Percentiles rank a stretch among this genome's conserved stretches.
Conservation (phyloP, 371 early-diverging fungal species). For the Mortierella sp. region DNA sequence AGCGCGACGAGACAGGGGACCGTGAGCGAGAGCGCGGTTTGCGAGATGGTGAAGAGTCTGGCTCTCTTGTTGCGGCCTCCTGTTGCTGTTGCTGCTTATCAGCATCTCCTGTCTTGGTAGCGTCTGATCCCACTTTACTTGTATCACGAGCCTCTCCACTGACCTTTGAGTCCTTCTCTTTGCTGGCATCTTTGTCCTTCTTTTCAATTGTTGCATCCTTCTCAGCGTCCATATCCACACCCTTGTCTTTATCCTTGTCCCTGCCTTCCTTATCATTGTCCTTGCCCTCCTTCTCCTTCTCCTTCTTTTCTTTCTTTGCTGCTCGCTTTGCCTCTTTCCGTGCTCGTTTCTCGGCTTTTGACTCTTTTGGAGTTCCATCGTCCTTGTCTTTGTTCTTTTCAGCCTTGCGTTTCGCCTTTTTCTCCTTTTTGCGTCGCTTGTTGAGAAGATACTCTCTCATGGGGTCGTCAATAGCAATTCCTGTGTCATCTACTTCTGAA, state of each 20-base stretch:
- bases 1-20: conserved; percentile 10
- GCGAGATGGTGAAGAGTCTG: background rate
- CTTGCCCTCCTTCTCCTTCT: conserved; percentile 7
- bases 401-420: conserved; percentile 49
- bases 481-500: conserved; percentile 52
- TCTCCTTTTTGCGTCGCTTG: conserved; percentile 61
- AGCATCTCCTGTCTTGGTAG: background rate
- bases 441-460: conserved; percentile 78
- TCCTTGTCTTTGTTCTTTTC: conserved; percentile 55
- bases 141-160: background rate
- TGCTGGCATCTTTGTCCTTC: background rate
- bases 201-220: background rate
- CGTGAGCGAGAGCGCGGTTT: conserved; percentile 21
- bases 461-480: conserved; percentile 83
- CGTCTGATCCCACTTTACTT: background rate
- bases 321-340: conserved; percentile 41
- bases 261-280: conserved; percentile 7
- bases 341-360: conserved; percentile 40
- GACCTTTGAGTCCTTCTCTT: background rate
- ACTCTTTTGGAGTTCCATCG: conserved; percentile 48
- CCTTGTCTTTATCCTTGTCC: conserved; percentile 5
- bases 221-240: background rate
- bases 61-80: too few species aligned
- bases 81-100: too few species aligned
- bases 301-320: conserved; percentile 34